Evolutionary conservation across 345 rosid genomes (phyloP).

Genomic region (Clarkia xantiana): DNA sequence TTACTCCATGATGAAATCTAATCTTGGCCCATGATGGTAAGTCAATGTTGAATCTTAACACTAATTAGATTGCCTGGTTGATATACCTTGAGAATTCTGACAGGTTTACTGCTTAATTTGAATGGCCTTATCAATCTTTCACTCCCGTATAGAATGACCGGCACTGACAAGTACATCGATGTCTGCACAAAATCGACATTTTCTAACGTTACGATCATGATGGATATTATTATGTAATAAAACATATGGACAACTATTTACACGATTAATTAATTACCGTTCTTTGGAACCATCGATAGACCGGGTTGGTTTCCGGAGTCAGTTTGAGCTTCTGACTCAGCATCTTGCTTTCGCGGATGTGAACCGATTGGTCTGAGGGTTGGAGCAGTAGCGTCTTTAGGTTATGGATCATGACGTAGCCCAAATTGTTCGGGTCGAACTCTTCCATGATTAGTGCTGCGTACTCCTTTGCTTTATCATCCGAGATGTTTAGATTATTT

Average conservation of each 20-base stretch:
- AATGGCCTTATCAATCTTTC: slow-evolving; percentile 42
- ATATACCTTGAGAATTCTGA: slow-evolving; percentile 56
- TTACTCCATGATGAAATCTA: too few species aligned
- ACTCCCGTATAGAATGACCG: slow-evolving; percentile 38
- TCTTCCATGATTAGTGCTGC: slow-evolving; percentile 89
- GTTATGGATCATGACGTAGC: slow-evolving; percentile 82
- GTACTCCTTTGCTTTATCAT: slow-evolving; percentile 35
- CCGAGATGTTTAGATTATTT: slow-evolving; percentile 60
- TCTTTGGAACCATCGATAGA: slow-evolving; percentile 41
- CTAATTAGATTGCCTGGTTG: too few species aligned
- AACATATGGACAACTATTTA: too few species aligned
- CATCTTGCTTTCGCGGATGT: slow-evolving; percentile 35
- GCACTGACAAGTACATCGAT: slow-evolving; percentile 61
- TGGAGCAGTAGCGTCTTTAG: slow-evolving; percentile 56
- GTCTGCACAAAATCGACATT: slow-evolving; percentile 54
- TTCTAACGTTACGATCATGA: too few species aligned
- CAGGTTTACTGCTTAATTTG: slow-evolving; percentile 41
- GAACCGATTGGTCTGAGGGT: slow-evolving; percentile 43
- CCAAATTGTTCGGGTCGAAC: slow-evolving; percentile 77
- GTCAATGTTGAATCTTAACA: too few species aligned
- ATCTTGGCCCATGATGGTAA: too few species aligned
- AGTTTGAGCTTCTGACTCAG: slow-evolving; percentile 61
- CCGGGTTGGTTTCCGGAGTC: slow-evolving; percentile 43
- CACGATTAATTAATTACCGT: slow-evolving; percentile 8
- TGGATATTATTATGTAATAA: too few species aligned